phyloP scores from a whole-genome alignment of 768 basidiomycete species.

The Lactarius quietus region DNA sequence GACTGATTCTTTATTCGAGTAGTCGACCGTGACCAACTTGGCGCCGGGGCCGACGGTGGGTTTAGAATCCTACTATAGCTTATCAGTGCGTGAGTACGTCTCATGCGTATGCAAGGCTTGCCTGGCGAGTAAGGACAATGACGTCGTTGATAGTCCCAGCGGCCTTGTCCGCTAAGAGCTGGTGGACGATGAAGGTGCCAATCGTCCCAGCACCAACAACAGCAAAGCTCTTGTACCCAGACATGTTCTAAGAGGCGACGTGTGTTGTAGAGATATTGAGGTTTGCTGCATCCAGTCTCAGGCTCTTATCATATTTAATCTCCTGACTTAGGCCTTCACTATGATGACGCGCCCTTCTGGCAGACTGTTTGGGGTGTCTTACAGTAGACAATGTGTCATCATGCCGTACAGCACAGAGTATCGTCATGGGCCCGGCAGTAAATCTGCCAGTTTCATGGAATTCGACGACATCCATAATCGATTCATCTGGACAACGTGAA shows the following conservation, averaged over 20 bases:
- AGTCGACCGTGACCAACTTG: constrained; percentile 18
- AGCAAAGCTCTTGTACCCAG: constrained; percentile 22
- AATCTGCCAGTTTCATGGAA: no score
- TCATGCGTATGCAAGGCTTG: not conserved
- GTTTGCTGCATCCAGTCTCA: no score
- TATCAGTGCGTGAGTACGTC: not conserved
- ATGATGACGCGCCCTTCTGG: no score
- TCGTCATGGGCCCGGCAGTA: no score
- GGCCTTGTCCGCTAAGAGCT: constrained; percentile 18
- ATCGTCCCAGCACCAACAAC: constrained; percentile 19
- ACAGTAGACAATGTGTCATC: no score
- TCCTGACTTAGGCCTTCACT: not conserved
- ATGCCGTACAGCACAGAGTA: no score
- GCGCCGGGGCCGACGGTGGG: not conserved
- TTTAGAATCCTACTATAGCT: not conserved
- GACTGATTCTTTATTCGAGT: constrained; percentile 5
- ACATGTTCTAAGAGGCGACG: not conserved
- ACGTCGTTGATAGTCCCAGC: constrained; percentile 18
- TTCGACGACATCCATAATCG: no score
- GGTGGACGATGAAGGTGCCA: constrained; percentile 20
- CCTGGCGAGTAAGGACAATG: constrained; percentile 21
- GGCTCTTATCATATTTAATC: not conserved
- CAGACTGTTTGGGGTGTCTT: no score
- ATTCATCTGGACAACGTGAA: no score
- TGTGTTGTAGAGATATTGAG: not conserved